Evolutionary conservation across 2,329 filamentous ascomycete genomes (phyloP).

Genomic region (Metarhizium album): DNA sequence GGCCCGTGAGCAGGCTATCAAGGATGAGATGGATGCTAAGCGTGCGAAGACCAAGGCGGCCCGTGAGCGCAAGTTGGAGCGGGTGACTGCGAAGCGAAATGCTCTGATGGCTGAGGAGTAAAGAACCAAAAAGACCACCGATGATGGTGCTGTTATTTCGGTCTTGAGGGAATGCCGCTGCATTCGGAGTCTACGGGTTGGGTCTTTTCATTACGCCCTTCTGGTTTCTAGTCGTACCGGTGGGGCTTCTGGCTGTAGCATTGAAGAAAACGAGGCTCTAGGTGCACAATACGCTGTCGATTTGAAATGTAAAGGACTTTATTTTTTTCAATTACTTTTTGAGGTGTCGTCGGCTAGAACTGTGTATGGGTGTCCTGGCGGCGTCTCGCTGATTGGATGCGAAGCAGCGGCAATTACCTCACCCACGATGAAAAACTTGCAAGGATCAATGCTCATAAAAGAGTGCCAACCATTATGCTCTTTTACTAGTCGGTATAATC

Average conservation of each 20-base stretch:
- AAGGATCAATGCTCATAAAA: no score
- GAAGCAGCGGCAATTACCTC: no score
- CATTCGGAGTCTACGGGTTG: constrained; percentile 51
- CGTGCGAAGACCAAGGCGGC: constrained; percentile 99
- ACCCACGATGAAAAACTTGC: no score
- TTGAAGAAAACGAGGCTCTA: constrained; percentile 44
- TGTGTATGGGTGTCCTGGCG: background rate
- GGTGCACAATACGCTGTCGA: constrained; percentile 21
- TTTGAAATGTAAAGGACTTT: background rate
- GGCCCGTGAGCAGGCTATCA: constrained; percentile 85
- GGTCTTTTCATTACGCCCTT: constrained; percentile 38
- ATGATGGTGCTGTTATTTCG: constrained; percentile 25
- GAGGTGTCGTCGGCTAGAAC: background rate
- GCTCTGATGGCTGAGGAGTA: constrained; percentile 66
- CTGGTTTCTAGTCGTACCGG: constrained; percentile 37
- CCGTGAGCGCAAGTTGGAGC: constrained; percentile 94
- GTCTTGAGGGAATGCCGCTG: constrained; percentile 45
- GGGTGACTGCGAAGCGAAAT: constrained; percentile 81
- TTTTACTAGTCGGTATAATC: no score
- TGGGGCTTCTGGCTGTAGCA: constrained; percentile 46
- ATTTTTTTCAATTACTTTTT: background rate
- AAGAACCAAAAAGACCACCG: constrained; percentile 30
- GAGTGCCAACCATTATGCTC: no score
- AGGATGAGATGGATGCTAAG: constrained; percentile 99
- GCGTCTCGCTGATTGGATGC: no score